These are phyloP conservation scores for Urtica urens DNA, from an alignment of 306 rosid genomes.

Conservation along the genomic window DNA sequence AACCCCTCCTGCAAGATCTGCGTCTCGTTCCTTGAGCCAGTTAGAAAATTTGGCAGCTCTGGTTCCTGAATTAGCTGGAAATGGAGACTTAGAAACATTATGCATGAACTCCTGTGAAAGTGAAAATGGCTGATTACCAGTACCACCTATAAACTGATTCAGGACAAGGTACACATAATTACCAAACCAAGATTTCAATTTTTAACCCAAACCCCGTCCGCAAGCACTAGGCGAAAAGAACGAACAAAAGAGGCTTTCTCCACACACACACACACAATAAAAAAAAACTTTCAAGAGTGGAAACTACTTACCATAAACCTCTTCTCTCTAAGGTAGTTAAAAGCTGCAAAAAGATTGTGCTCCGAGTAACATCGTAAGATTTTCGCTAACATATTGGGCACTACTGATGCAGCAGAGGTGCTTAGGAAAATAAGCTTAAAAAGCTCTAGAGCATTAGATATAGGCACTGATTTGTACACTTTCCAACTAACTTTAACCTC, in stretches of 20 bases:
- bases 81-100: constrained; percentile 62
- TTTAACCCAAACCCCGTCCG: too few relatives aligned
- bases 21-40: constrained; percentile 55
- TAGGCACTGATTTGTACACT: constrained; percentile 69
- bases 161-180: constrained; percentile 6
- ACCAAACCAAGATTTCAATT: too few relatives aligned
- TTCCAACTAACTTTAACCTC: constrained; percentile 40
- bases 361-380: constrained; percentile 80
- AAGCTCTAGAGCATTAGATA: constrained; percentile 89
- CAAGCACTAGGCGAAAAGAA: too few relatives aligned
- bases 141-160: constrained; percentile 45
- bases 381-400: constrained; percentile 63
- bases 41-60: constrained; percentile 51
- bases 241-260: too few relatives aligned
- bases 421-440: constrained; percentile 91
- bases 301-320: constrained; percentile 69
- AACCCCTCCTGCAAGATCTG: constrained; percentile 46
- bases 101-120: constrained; percentile 75
- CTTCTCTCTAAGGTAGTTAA: constrained; percentile 77
- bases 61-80: constrained; percentile 62
- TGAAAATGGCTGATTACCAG: constrained; percentile 46
- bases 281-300: too few relatives aligned
- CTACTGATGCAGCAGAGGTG: constrained; percentile 51
- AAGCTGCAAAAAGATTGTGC: constrained; percentile 89
- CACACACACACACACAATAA: constrained; percentile 12